Evolutionary conservation across 2,329 filamentous ascomycete species (phyloP).

Genomic region (Phaeoacremonium minimum): DNA sequence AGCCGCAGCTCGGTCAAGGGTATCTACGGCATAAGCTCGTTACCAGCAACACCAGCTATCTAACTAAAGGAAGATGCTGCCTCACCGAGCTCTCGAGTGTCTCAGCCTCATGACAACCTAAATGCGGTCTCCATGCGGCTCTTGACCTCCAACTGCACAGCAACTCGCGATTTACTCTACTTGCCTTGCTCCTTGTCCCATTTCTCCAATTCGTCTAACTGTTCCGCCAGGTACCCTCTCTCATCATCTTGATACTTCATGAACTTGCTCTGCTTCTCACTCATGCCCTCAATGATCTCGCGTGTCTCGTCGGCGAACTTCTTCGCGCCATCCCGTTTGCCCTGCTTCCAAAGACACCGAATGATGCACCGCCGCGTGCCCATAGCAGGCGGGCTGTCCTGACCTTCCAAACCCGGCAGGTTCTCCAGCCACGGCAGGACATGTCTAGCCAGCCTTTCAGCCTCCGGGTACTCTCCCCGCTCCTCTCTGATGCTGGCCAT

Average conservation of each 20-base stretch:
- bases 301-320: conserved; percentile 1
- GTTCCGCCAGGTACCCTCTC: background rate
- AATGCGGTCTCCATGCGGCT: too few relatives aligned
- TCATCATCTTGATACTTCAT: conserved; percentile 3
- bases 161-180: too few relatives aligned
- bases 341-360: conserved; percentile 1
- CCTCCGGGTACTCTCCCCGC: background rate
- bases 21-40: too few relatives aligned
- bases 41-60: too few relatives aligned
- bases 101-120: too few relatives aligned
- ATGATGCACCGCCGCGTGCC: conserved; percentile 1
- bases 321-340: conserved; percentile 1
- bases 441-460: conserved; percentile 1
- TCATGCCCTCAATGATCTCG: conserved; percentile 1
- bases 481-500: conserved; percentile 1
- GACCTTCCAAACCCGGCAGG: background rate
- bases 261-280: conserved; percentile 1
- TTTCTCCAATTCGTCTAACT: too few relatives aligned
- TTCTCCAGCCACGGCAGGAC: conserved; percentile 1
- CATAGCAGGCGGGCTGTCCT: conserved; percentile 2
- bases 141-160: too few relatives aligned
- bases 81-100: background rate
- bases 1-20: too few relatives aligned
- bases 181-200: too few relatives aligned
- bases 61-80: too few relatives aligned